Conservation (phyloP, 2,329 filamentous ascomycete genomes). For the Periconia sp. region DNA sequence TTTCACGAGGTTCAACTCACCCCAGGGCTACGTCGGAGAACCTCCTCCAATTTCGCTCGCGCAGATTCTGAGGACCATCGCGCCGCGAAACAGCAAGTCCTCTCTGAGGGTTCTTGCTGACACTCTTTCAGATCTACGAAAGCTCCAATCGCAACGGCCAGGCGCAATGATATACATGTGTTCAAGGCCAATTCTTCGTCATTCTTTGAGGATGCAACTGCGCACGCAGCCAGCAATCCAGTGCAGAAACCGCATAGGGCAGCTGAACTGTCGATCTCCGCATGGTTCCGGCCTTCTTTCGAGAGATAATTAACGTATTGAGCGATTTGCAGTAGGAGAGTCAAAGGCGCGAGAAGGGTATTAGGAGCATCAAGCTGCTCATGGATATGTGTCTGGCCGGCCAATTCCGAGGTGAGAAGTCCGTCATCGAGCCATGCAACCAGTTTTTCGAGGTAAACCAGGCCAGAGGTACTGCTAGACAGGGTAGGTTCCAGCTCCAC, state of each 20-base stretch:
- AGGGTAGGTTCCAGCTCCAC: no score
- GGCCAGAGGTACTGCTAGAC: no score
- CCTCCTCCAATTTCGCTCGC: background rate
- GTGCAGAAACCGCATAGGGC: background rate
- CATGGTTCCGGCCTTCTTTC: no score
- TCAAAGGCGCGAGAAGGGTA: no score
- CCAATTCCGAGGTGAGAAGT: no score
- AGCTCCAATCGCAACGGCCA: background rate
- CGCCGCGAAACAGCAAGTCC: background rate
- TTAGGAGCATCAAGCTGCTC: no score
- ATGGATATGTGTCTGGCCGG: no score
- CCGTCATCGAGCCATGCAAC: no score
- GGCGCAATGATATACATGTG: background rate
- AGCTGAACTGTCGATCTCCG: no score
- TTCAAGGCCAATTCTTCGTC: background rate
- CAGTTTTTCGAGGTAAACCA: no score
- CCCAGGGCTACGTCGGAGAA: background rate
- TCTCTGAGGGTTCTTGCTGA: background rate
- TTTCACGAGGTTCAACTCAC: background rate
- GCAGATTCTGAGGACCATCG: background rate
- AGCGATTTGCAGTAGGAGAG: no score
- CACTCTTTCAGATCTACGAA: background rate
- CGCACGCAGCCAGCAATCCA: background rate
- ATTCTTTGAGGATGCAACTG: background rate
- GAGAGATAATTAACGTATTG: no score